Base-by-base conservation (phyloP, 306 rosid genomes). In the Gastrolobium villosum region DNA sequence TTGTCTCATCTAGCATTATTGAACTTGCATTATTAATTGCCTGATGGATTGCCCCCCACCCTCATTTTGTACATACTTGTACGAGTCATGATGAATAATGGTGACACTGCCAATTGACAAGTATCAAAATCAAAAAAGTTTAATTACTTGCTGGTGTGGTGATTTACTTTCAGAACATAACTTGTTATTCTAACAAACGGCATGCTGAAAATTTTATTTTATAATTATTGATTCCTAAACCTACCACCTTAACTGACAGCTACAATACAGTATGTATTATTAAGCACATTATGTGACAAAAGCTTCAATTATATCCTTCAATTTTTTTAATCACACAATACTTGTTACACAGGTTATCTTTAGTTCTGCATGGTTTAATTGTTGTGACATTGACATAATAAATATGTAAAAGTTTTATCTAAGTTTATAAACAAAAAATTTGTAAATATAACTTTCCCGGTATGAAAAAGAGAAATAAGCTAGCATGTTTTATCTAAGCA, bases 401-500 rank as follows among this genome's bases (percentile, higher is more conserved):
- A 31, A 31, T 56, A 26, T 6, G 7, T 2, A 31, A 28, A 11
- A n/a, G n/a, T n/a, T n/a, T n/a, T n/a, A n/a, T n/a, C n/a, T n/a
- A n/a, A n/a, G n/a, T n/a, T n/a, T n/a, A n/a, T n/a, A n/a, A n/a
- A n/a, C n/a, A n/a, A n/a, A n/a, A n/a, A n/a, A n/a, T n/a, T n/a
- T n/a, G n/a, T n/a, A n/a, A n/a, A n/a, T n/a, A n/a, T n/a, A n/a
- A n/a, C n/a, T n/a, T n/a, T n/a, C n/a, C n/a, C n/a, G n/a, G n/a
- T 56, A 26, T 6, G 7, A 1, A 31, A 28, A 11, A 56, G 13
- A 50, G 10, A 57, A 39, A 11, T 39, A 10, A 14, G 5, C 3
- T 28, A 6, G 2, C 3, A 53, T 43, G 10, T 9, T 70, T 28
- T 54, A 4, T 74, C 68, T 84, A 74, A 77, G 13, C 3, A 45